Base-by-base conservation (phyloP, 495 filamentous ascomycete species). In the Bryoglossum gracile region DNA sequence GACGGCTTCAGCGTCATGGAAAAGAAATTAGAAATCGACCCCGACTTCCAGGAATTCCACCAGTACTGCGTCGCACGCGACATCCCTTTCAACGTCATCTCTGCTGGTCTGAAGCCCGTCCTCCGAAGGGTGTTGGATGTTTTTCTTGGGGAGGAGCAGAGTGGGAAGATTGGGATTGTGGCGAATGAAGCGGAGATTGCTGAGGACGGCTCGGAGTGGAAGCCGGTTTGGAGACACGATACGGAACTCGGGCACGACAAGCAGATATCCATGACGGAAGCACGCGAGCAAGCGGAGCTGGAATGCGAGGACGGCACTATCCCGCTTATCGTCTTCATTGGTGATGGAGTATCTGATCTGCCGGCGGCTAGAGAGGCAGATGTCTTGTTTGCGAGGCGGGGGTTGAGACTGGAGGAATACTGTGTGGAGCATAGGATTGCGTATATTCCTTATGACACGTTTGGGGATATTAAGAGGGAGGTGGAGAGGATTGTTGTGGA, bases 331-430 rank as follows among this genome's bases (percentile, higher is more conserved):
- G 68, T 88, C 33, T 89, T 88, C 62, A 85, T 87, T 53, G 84
- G 85, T 42, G 85, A 88, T 62, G 85, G 85, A 2, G 82, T 89
- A 13, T 85, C 81, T 5, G 84, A 87, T 56, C 75, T 88, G 6
- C 74, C 84, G 0, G 84, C 84, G 13, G 82, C 84, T 0, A 71
- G 80, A 26, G 75, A 89, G 53, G 84, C 84, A 9, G 85, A 88
- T 59, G 82, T 89, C 0, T 75, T 89, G 24, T 89, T 89, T 55
- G 83, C 84, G 3, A 72, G 83, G 1, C 71, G 73, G 19, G 83
- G 83, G 4, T 66, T 88, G n/a, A 64, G 78, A 1, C 68, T 86
- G 2, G 84, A 87, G 60, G 78, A 84, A 59, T 82, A 86, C 63
- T 88, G 84, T 61, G 58, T 69, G 18, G 81, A 85, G 52, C 69